Base-by-base conservation (phyloP, 169 alveolate species). In the Amoebophrya sp. region DNA sequence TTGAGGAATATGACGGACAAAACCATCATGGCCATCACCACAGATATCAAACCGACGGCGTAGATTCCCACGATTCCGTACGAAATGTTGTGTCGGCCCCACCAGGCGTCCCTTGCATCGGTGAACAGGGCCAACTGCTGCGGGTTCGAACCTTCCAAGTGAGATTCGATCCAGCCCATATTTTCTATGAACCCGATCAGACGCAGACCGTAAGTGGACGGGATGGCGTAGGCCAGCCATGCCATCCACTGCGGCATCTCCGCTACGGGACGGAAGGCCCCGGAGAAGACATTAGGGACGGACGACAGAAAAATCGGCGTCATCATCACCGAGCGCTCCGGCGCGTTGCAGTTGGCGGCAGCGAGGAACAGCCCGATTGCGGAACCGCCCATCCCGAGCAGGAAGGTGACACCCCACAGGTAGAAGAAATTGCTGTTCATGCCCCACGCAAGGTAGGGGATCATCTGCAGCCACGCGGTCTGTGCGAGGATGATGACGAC, bases 211-310 rank as follows among this genome's bases (percentile, higher is more conserved):
- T 96, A 95, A 66, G 95, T 95, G 91, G 94, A 92, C 66, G 95
- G 89, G 0, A 96, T 94, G 39, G 95, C 25, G 91, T 95, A 93
- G 53, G 95, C 95, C 66, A 95, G 83, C 94, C 95, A 94, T 25
- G 93, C 92, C 55, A 96, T 92, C 94, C 95, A 96, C 40, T 41
- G 39, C 0, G 97, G 97, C 77, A 96, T 94, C 91, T 93, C 94
- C 39, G 94, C 94, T 40, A 94, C 93, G 40, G 95, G 94, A 33
- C 94, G 94, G 91, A 96, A 95, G 91, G 94, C 93, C 0, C 97
- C 97, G 0, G 97, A 96, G 91, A 96, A 94, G 89, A 95, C 89
- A 83, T 94, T 92, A 29, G 95, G 95, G 83, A 95, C 91, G 88
- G 92, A 54, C 33, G 93, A 55, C 29, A 95, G 93, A 18, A 96